A percentile compares a stretch with the other conserved stretches of the same genome.
Evolutionary conservation across 202 grass and related monocot species (phyloP).

Genomic region (Dendrocalamus latiflorus): DNA sequence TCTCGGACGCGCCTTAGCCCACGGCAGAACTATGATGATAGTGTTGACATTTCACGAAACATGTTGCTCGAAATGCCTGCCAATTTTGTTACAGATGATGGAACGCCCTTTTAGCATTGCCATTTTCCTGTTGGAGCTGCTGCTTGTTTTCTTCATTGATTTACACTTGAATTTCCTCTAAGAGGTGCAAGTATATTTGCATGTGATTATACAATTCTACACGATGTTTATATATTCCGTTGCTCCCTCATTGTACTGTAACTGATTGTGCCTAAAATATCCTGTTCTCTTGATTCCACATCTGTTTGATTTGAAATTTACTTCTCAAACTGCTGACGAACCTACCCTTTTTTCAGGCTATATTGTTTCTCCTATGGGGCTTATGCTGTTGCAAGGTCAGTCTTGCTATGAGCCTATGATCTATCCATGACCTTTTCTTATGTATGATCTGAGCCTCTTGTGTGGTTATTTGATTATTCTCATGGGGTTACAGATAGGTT

Average conservation of each 20-base stretch:
- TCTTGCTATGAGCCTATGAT: too few relatives aligned
- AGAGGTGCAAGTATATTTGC: not conserved
- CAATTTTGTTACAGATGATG: not conserved
- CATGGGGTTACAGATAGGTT: constrained; percentile 67
- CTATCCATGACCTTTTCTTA: not conserved
- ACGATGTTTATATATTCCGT: not conserved
- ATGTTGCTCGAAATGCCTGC: not conserved
- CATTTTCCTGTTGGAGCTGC: not conserved
- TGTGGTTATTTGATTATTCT: constrained; percentile 8
- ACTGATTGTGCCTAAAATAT: not conserved
- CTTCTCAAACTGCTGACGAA: not conserved
- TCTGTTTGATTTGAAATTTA: not conserved
- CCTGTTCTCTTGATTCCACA: not conserved
- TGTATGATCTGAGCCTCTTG: not conserved
- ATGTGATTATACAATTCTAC: not conserved
- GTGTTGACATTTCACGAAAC: not conserved
- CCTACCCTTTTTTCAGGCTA: too few relatives aligned
- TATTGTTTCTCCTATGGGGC: too few relatives aligned
- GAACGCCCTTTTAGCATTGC: not conserved
- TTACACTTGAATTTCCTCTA: not conserved
- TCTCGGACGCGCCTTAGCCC: too few relatives aligned
- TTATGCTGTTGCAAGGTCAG: too few relatives aligned
- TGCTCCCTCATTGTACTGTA: not conserved
- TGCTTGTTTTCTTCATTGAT: not conserved
- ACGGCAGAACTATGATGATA: not conserved